Evolutionary conservation across 192 early-diverging fungal genomes (phyloP).

Genomic region (Chytriomyces sp.): DNA sequence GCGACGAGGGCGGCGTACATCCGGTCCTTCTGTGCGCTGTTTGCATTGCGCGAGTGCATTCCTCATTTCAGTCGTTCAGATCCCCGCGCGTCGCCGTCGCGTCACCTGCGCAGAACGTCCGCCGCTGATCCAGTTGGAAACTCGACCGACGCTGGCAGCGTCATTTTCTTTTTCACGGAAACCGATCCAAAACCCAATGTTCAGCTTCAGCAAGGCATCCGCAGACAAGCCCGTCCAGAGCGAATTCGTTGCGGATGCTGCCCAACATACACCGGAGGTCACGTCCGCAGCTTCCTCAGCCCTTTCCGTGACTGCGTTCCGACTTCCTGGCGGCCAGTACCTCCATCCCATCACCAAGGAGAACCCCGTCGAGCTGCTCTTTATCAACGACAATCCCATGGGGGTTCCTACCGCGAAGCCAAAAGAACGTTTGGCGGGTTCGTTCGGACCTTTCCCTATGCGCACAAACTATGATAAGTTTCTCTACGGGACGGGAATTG

Average conservation of each 20-base stretch:
- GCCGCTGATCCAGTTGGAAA: constrained; percentile 20
- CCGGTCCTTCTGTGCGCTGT: not conserved
- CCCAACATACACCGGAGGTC: not conserved
- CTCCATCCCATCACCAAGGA: constrained; percentile 32
- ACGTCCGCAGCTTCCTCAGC: not conserved
- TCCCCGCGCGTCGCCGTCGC: too few species aligned
- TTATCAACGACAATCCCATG: constrained; percentile 48
- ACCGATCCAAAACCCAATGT: not conserved
- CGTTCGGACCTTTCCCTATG: constrained; percentile 61
- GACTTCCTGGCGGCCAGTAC: constrained; percentile 21
- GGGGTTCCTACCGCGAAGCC: not conserved
- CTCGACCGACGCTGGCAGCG: not conserved
- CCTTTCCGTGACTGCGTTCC: not conserved
- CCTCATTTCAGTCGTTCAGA: too few species aligned
- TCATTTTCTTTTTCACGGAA: not conserved
- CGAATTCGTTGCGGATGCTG: constrained; percentile 17
- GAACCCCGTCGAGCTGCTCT: constrained; percentile 52
- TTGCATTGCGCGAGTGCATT: too few species aligned
- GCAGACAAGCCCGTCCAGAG: not conserved
- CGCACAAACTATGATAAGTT: constrained; percentile 56
- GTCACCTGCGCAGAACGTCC: constrained; percentile 52
- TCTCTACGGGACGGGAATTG: constrained; percentile 55
- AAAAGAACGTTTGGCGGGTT: constrained; percentile 40
- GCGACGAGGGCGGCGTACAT: not conserved
- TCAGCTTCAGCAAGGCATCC: too few species aligned